Percentiles rank a stretch among this genome's conserved stretches.
Conservation (phyloP, 129 eudicot genomes). For the Pulicaria dysenterica region DNA sequence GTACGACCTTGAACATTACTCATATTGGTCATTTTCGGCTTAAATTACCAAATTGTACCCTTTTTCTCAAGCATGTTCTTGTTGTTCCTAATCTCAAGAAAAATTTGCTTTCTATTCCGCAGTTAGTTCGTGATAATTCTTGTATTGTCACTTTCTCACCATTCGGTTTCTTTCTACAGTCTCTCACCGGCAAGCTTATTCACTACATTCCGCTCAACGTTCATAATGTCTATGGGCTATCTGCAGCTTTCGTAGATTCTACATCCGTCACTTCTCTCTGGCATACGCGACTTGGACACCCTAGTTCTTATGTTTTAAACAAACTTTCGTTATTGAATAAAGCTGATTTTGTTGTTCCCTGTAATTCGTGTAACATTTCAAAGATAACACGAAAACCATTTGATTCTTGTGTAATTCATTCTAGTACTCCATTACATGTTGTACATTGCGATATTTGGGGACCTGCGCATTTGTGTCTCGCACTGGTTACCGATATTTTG, state of each 20-base stretch:
- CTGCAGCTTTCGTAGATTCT: not conserved
- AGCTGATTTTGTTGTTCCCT: too few relatives aligned
- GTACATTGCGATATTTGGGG: too few relatives aligned
- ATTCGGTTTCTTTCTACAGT: slow-evolving; percentile 4
- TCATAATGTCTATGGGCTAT: too few relatives aligned
- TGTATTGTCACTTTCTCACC: not conserved
- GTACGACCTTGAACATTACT: not conserved
- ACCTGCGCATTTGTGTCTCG: not conserved
- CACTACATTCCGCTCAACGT: not conserved
- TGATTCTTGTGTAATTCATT: too few relatives aligned
- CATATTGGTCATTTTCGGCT: not conserved
- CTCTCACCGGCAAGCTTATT: not conserved
- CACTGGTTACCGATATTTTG: not conserved
- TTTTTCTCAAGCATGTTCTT: not conserved
- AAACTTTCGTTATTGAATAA: too few relatives aligned
- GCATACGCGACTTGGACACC: not conserved
- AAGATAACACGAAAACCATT: too few relatives aligned
- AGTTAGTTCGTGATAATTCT: not conserved
- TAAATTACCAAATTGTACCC: not conserved
- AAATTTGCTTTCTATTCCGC: not conserved
- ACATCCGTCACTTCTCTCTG: not conserved
- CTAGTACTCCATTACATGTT: not conserved
- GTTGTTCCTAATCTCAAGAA: not conserved
- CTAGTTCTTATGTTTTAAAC: too few relatives aligned
- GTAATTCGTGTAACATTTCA: too few relatives aligned